Percentiles rank a stretch among this genome's conserved stretches.
Evolutionary conservation across 1,139 yeast genomes (phyloP).

Genomic region (Hansenula lynferdii): DNA sequence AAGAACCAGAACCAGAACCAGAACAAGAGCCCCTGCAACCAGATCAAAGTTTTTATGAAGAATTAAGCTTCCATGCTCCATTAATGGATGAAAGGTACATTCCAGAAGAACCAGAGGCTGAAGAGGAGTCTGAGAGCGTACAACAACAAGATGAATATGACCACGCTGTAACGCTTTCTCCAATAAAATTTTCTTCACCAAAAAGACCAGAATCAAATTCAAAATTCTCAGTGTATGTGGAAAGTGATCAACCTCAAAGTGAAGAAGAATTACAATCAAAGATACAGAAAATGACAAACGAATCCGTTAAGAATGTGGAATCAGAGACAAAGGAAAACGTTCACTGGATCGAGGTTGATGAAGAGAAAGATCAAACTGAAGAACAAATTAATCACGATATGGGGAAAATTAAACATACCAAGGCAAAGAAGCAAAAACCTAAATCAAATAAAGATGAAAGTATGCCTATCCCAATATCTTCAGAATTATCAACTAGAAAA

Average conservation of each 20-base stretch:
- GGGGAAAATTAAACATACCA: conserved; percentile 22
- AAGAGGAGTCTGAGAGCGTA: neutral
- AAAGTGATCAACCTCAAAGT: conserved; percentile 19
- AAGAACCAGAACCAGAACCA: too few species aligned
- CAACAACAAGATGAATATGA: conserved; percentile 1
- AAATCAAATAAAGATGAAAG: conserved; percentile 30
- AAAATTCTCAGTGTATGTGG: conserved; percentile 18
- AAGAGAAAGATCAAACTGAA: conserved; percentile 13
- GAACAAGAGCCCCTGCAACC: too few species aligned
- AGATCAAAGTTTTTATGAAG: neutral
- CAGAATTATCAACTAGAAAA: conserved; percentile 21
- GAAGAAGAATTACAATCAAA: conserved; percentile 9
- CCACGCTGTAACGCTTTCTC: conserved; percentile 19
- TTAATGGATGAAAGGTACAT: neutral
- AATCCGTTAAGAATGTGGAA: conserved; percentile 10
- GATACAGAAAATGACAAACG: conserved; percentile 16
- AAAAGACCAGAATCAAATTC: conserved; percentile 4
- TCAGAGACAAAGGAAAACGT: neutral
- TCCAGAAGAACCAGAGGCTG: neutral
- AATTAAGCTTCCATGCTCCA: neutral
- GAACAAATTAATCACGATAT: conserved; percentile 14
- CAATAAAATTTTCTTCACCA: conserved; percentile 18
- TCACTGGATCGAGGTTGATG: conserved; percentile 6
- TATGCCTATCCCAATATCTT: conserved; percentile 28
- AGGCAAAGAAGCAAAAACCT: conserved; percentile 23